phyloP scores from a whole-genome alignment of 1,139 yeast species.

The Pichia terricola region DNA sequence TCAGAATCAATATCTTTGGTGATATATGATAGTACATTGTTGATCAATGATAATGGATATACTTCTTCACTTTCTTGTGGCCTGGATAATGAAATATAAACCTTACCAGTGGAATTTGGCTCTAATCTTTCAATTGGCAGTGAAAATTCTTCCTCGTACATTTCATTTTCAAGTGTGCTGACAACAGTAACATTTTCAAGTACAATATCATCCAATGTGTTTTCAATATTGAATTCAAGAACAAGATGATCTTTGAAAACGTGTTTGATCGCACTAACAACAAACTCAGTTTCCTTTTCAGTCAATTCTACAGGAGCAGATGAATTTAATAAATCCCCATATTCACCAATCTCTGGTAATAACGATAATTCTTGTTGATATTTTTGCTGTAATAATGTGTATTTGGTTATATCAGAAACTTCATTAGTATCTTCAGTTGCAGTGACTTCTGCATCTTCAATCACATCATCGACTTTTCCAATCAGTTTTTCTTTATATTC shows the following conservation, averaged over 20 bases:
- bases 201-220: conserved; percentile 71
- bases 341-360: conserved; percentile 59
- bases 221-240: conserved; percentile 74
- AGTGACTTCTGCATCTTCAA: conserved; percentile 23
- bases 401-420: conserved; percentile 30
- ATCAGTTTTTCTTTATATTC: conserved; percentile 40
- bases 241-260: conserved; percentile 69
- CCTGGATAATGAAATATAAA: conserved; percentile 68
- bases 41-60: conserved; percentile 30
- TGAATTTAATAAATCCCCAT: conserved; percentile 70
- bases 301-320: conserved; percentile 65
- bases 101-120: conserved; percentile 65
- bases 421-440: conserved; percentile 20
- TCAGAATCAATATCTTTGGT: conserved; percentile 75
- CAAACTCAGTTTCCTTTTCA: conserved; percentile 89
- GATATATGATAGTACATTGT: conserved; percentile 63
- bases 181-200: conserved; percentile 74
- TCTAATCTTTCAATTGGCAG: conserved; percentile 64
- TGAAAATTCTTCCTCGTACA: conserved; percentile 59
- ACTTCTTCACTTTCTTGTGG: conserved; percentile 28
- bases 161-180: conserved; percentile 45
- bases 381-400: conserved; percentile 41
- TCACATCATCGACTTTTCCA: conserved; percentile 15
- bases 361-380: conserved; percentile 57
- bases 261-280: conserved; percentile 78